Base-by-base conservation (phyloP, 495 filamentous ascomycete genomes). In the Podospora tetraspora region DNA sequence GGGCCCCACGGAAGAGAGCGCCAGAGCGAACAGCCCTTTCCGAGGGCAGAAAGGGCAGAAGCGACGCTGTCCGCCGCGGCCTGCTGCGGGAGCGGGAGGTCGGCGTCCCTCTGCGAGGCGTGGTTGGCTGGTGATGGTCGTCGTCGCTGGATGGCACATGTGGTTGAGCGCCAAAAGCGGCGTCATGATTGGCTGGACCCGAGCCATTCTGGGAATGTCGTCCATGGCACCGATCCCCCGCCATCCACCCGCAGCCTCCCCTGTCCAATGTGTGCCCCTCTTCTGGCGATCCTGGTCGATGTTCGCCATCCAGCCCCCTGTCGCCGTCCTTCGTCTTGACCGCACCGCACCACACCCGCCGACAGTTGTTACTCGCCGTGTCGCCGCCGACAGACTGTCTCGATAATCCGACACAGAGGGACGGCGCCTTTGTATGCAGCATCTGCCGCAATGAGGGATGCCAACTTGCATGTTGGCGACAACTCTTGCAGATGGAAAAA, bases 1-100 rank as follows among this genome's bases (percentile, higher is more conserved):
- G 66, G 73, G 43, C 16, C 30, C 62, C 73, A 68, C 69, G 70
- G 59, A 73, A 75, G 16, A 75, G 16, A 75, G 76, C 72, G 75
- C 73, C 76, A 73, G 59, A 67, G 52, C 52, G 66, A 69, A 66
- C 30, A 62, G 21, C 56, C 24, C 57, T 58, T 57, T 34, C 3
- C 24, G 23, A 22, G 43, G 21, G 62, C 62, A 59, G 25, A 29
- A 29, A 22, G 43, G 21, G 62, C 62, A 59, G 25, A 43, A 60
- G 30, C 29, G 57, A 23, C 61, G 67, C 64, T 43, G 59, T 64
- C 57, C 29, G 57, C 27, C 61, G 67, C 63, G 52, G 59, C 59
- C 30, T n/a, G 25, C 63, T 65, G 62, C 62, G 27, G 63, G 68
- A 66, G 27, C 59, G 32, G 66, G 52, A 58, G 69, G 59, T 65